Percentiles rank a stretch among this genome's conserved stretches.
Evolutionary conservation across 495 filamentous ascomycete species (phyloP).

Genomic region (Beverwykella pulmonaria): DNA sequence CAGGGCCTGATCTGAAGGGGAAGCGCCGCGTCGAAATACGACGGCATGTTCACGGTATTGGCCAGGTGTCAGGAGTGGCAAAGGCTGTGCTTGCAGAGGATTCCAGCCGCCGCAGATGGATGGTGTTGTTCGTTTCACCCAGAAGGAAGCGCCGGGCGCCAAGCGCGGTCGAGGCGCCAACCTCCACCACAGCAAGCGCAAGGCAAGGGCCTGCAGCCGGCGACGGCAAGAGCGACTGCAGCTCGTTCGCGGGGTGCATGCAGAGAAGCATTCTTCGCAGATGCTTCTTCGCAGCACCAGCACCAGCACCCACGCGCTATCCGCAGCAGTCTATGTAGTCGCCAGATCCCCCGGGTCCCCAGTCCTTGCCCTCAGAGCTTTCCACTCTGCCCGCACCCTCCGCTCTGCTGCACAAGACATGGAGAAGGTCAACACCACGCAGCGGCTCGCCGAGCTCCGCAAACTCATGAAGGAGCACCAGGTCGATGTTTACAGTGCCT

Average conservation of each 20-base stretch:
- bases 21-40: background rate
- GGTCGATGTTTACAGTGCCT: constrained; percentile 91
- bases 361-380: constrained; percentile 10
- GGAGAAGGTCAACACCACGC: constrained; percentile 77
- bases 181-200: background rate
- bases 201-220: background rate
- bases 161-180: background rate
- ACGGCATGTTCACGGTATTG: background rate
- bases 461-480: constrained; percentile 85
- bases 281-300: constrained; percentile 19
- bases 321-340: constrained; percentile 27
- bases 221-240: background rate
- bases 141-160: background rate
- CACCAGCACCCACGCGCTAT: constrained; percentile 17
- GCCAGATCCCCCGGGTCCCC: constrained; percentile 13
- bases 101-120: no score
- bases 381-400: constrained; percentile 36
- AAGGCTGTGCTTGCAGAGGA: background rate
- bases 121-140: background rate
- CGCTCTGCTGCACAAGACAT: constrained; percentile 60
- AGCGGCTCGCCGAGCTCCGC: constrained; percentile 74
- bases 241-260: constrained; percentile 9
- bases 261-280: background rate
- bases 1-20: background rate
- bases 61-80: background rate